Evolutionary conservation across 23 red algal genomes (phyloP), one percentile per base, ranked within the genome.

Genomic region (Gracilaria caudata): DNA sequence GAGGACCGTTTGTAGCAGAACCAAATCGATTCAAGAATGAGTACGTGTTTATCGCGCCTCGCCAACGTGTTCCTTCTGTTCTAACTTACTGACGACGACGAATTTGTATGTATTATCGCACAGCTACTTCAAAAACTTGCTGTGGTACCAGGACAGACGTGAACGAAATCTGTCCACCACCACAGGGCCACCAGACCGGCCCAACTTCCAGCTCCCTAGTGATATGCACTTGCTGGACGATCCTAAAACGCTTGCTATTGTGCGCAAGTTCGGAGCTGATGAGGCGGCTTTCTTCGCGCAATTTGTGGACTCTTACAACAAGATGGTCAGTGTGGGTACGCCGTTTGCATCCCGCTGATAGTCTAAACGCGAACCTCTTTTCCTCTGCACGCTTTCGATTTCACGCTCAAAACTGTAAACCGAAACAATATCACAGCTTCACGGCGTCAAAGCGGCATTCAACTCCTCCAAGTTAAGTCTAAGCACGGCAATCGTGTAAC

Each of bases 141-240:
- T 77, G 2, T 77, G 72, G 72, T 77, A 25, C 72, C 72, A 77
- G 72, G 72, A 77, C 6, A 14, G 72, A 53, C 72, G 72, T 53
- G 72, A 77, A 19, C 72, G 19, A 44, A 53, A 53, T 53, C 41
- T 51, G 23, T 19, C 41, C 36, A 53, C 39, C 72, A 77, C 39
- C 21, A 53, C 46, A 10, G 72, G 72, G 41, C 72, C 72, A 25
- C 72, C 72, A 30, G 72, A 77, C 46, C 8, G 72, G 35, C 72
- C 72, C 5, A 77, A 77, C 23, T 77, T 77, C 72, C 72, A 77
- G 72, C 46, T 77, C 29, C 72, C 72, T 23, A 77, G 72, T 29
- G 72, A 77, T 44, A 53, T 77, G 12, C 72, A 77, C 23, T 44
- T 77, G 23, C 72, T 77, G 39, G 72, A 77, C 46, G 72, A 46